A percentile compares a stretch with the other conserved stretches of the same genome.
Evolutionary conservation across 192 early-diverging fungal species (phyloP).

Genomic region (Paraglomus brasilianum): DNA sequence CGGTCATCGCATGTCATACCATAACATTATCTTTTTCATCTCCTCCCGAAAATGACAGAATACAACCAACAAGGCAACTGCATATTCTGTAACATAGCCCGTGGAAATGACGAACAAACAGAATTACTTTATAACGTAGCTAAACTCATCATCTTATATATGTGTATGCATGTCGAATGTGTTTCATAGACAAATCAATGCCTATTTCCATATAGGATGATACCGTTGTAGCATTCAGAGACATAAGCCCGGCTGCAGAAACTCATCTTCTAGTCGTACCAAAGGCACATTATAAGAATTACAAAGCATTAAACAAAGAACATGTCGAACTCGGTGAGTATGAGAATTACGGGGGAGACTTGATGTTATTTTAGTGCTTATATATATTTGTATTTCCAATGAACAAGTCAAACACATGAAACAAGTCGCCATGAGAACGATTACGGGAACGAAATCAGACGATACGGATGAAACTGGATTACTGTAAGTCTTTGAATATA

Average conservation of each 20-base stretch:
- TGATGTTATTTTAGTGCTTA: too few relatives aligned
- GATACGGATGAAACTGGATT: not conserved
- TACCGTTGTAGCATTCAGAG: constrained; percentile 38
- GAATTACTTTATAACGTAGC: constrained; percentile 6
- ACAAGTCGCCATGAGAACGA: not conserved
- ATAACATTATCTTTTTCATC: too few relatives aligned
- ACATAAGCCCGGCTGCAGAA: constrained; percentile 41
- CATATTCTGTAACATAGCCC: constrained; percentile 2
- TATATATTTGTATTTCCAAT: not conserved
- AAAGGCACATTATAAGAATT: constrained; percentile 34
- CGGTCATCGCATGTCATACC: too few relatives aligned
- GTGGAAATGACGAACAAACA: not conserved
- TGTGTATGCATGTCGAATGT: not conserved
- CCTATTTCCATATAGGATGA: constrained; percentile 31
- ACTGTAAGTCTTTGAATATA: not conserved
- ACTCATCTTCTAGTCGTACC: constrained; percentile 43
- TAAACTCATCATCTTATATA: not conserved
- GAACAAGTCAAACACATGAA: constrained; percentile 10
- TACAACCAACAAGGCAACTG: not conserved
- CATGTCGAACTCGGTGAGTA: constrained; percentile 24
- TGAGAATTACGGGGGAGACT: constrained; percentile 24
- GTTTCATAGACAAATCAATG: not conserved
- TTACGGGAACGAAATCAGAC: not conserved
- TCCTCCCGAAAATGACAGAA: not conserved
- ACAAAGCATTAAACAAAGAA: constrained; percentile 32